Evolutionary conservation across 2,329 filamentous ascomycete species (phyloP), one percentile per base, ranked within the genome.

Genomic region (Cordyceps militaris): DNA sequence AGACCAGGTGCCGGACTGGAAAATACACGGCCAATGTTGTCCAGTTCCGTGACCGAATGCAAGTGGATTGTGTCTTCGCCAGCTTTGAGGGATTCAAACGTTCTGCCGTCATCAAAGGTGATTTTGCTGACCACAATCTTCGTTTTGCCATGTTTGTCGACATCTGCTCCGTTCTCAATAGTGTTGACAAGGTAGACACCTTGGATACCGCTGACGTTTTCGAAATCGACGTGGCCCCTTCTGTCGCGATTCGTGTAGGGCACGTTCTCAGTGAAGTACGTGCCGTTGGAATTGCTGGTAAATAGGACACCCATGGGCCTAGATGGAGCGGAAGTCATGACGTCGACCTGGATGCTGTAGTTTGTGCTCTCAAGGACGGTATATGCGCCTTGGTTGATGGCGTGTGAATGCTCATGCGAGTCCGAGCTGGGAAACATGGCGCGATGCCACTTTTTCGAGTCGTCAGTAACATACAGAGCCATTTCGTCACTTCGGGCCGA

Each of bases 281-380:
- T 97, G 60, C 94, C 94, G 69, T 97, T 95, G 32, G 92, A 97
- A 70, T 99, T 99, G 69, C 93, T 97, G 6, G 91, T 96, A 67
- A 97, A 93, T 58, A 99, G 79, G 11, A 88, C 85, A 34, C 94
- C 95, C 83, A 96, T 93, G 0, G 87, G 83, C 38, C 81, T 83
- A 1, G 79, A 81, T 13, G 80, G 80, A 46, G 76, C 77, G 40
- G 78, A 78, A 1, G 87, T 90, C 81, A 93, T 86, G 62, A 97
- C 92, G 71, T 97, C 92, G 57, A 99, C 85, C 73, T 97, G 93
- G 65, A 99, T 91, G 75, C 93, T 97, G 76, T 99, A 97, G 69
- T 96, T 93, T 43, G 94, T 97, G 66, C 92, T 94, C 73, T 97
- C 93, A 42, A 99, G 80, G 49, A 99, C 82, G 0, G 94, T 99